Conservation (phyloP, 257 asterid genomes). For the Plantago ovata region DNA sequence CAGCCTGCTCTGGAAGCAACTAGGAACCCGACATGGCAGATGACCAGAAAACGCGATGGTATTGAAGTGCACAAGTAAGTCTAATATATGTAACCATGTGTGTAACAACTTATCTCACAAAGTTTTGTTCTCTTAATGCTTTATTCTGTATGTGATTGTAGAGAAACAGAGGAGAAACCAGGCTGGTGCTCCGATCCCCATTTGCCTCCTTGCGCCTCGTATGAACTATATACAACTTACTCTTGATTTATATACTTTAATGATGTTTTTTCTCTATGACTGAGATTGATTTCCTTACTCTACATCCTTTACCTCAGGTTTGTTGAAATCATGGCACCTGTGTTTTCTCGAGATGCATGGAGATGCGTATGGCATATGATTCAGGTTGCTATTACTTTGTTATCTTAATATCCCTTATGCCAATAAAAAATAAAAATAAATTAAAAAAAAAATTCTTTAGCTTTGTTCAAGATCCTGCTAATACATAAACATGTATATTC, state of each 20-base stretch:
- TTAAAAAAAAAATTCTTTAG: neutral
- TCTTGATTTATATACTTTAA: neutral
- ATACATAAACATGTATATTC: conserved; percentile 5
- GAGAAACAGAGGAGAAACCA: conserved; percentile 61
- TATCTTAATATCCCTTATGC: too few species aligned
- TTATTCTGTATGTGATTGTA: conserved; percentile 20
- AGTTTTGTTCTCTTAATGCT: neutral
- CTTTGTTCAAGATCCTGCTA: neutral
- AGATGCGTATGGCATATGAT: conserved; percentile 93
- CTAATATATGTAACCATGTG: neutral
- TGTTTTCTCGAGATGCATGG: conserved; percentile 93
- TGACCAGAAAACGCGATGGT: conserved; percentile 59
- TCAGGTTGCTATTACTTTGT: conserved; percentile 47
- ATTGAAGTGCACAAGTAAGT: conserved; percentile 75
- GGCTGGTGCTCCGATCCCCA: conserved; percentile 80
- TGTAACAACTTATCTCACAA: neutral
- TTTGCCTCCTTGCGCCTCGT: conserved; percentile 91
- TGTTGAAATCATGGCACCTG: conserved; percentile 96
- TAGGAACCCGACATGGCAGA: conserved; percentile 56
- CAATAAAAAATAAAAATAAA: too few species aligned
- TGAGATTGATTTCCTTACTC: neutral
- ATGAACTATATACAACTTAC: conserved; percentile 14
- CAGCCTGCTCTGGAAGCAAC: conserved; percentile 68
- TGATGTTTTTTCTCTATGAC: neutral
- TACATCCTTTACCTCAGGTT: conserved; percentile 41